A percentile compares a stretch with the other conserved stretches of the same genome.
phyloP scores from a whole-genome alignment of 768 basidiomycete genomes.

The Kockovaella imperatae region DNA sequence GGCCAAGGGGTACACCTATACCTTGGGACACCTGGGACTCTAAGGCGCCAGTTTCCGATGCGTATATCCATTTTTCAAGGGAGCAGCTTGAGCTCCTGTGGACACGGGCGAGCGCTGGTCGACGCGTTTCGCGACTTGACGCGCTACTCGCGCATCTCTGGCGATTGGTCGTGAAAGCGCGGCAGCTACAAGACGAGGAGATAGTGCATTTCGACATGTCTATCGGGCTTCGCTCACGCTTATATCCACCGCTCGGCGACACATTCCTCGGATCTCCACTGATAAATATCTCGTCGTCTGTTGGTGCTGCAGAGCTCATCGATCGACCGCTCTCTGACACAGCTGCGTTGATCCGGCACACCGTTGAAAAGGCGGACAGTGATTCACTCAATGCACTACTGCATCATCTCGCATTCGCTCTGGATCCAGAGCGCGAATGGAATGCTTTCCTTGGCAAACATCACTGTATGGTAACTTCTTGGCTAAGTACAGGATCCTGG shows the following conservation, averaged over 20 bases:
- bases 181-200: not conserved
- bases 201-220: constrained; percentile 3
- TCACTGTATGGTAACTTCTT: constrained; percentile 5
- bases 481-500: constrained; percentile 2
- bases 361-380: not conserved
- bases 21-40: constrained; percentile 11
- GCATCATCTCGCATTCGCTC: constrained; percentile 7
- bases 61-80: not conserved
- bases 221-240: constrained; percentile 1
- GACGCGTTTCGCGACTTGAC: constrained; percentile 1
- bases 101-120: not conserved
- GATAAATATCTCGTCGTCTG: constrained; percentile 1
- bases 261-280: constrained; percentile 10
- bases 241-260: not conserved
- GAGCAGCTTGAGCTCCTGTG: constrained; percentile 2
- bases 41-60: constrained; percentile 2
- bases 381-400: constrained; percentile 1
- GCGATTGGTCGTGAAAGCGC: not conserved
- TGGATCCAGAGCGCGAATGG: constrained; percentile 8
- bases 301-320: not conserved
- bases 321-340: not conserved
- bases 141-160: constrained; percentile 11
- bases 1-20: constrained; percentile 1
- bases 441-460: constrained; percentile 10
- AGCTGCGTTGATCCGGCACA: not conserved